Conservation (phyloP, 495 filamentous ascomycete genomes). For the Annulohypoxylon moriforme region DNA sequence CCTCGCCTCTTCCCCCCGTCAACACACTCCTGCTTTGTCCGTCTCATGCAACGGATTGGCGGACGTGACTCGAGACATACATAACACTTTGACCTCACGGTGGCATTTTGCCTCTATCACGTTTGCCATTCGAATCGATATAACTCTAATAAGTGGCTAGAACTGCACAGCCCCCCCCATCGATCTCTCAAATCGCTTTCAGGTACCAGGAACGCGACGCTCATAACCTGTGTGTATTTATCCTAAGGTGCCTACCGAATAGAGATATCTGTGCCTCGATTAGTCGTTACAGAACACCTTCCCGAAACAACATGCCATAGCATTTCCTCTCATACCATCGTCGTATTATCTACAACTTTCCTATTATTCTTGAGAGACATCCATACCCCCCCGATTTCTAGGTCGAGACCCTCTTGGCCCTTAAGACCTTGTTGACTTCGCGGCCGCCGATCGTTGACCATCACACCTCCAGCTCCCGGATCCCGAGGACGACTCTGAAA, state of each 20-base stretch:
- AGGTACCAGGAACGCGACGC: conserved; percentile 2
- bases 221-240: conserved; percentile 5
- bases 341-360: conserved; percentile 37
- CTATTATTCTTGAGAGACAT: conserved; percentile 41
- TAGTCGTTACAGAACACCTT: conserved; percentile 37
- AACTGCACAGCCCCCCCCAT: conserved; percentile 26
- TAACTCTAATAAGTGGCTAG: conserved; percentile 24
- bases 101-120: conserved; percentile 9
- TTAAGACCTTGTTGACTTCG: conserved; percentile 11
- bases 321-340: conserved; percentile 29
- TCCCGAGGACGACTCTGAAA: conserved; percentile 6
- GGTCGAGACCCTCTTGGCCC: conserved; percentile 1
- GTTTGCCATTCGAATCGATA: conserved; percentile 11
- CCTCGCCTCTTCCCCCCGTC: not conserved
- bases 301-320: conserved; percentile 40
- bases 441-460: conserved; percentile 3
- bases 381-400: conserved; percentile 17
- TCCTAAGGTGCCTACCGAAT: conserved; percentile 17
- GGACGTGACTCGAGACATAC: conserved; percentile 1
- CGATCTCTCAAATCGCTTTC: not conserved
- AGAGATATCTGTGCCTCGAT: conserved; percentile 31
- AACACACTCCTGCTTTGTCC: conserved; percentile 16
- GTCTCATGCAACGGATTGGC: not conserved
- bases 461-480: not conserved
- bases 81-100: conserved; percentile 5